Evolutionary conservation across 768 basidiomycete genomes (phyloP).

Genomic region (Austroboletus eburneus): DNA sequence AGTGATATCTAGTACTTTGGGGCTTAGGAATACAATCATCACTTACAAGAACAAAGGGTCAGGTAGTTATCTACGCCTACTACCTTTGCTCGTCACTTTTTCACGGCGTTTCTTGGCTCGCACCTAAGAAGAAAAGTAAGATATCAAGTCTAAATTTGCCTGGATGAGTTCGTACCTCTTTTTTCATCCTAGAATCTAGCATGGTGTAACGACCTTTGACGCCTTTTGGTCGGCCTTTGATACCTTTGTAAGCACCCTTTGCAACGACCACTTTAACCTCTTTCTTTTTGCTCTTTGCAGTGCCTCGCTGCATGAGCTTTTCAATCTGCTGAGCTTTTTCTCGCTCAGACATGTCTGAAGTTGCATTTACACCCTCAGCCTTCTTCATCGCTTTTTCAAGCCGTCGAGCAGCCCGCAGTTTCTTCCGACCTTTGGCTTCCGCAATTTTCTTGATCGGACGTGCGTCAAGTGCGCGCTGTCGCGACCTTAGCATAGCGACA

Average conservation of each 20-base stretch:
- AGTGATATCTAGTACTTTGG: constrained; percentile 3
- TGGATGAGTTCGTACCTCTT: constrained; percentile 54
- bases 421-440: constrained; percentile 97
- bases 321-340: constrained; percentile 94
- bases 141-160: not conserved
- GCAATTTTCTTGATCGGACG: constrained; percentile 99
- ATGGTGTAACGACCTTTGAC: constrained; percentile 93
- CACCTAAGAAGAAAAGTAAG: constrained; percentile 42
- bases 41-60: no score
- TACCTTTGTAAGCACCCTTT: constrained; percentile 81
- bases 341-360: constrained; percentile 85
- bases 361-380: constrained; percentile 88
- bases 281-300: constrained; percentile 66
- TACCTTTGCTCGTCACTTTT: constrained; percentile 59
- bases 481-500: constrained; percentile 74
- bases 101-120: constrained; percentile 79
- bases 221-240: constrained; percentile 92
- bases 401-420: constrained; percentile 78
- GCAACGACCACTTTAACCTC: constrained; percentile 88
- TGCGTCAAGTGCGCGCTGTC: constrained; percentile 91
- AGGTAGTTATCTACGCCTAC: constrained; percentile 34
- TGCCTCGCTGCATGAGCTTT: constrained; percentile 82
- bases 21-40: constrained; percentile 1
- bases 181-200: constrained; percentile 92
- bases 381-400: constrained; percentile 94